Conservation (phyloP, 2,329 filamentous ascomycete genomes). For the Corinectria fuckeliana region DNA sequence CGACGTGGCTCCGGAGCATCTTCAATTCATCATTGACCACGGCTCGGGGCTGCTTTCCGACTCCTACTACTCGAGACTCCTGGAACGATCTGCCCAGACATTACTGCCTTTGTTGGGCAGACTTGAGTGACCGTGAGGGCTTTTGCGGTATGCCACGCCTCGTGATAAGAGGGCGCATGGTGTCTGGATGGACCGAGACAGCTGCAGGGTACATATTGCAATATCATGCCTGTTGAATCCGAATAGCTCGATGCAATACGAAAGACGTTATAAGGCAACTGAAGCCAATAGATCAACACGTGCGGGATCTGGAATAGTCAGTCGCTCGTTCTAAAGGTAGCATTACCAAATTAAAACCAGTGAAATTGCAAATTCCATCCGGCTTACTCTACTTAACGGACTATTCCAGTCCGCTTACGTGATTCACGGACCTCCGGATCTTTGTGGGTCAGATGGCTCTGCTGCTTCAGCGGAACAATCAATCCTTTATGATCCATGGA, state of each 20-base stretch:
- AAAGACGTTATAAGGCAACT: too few relatives aligned
- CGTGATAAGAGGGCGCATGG: too few relatives aligned
- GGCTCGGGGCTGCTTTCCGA: conserved; percentile 23
- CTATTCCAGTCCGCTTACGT: not conserved
- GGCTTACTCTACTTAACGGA: not conserved
- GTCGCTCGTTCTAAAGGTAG: too few relatives aligned
- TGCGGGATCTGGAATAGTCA: too few relatives aligned
- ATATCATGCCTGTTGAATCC: too few relatives aligned
- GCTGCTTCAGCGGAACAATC: not conserved
- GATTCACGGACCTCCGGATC: not conserved
- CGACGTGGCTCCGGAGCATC: conserved; percentile 19
- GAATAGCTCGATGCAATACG: too few relatives aligned
- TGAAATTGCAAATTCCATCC: not conserved
- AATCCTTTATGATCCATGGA: conserved; percentile 9
- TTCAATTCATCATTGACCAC: conserved; percentile 29
- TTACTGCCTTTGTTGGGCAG: conserved; percentile 9
- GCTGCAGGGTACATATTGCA: too few relatives aligned
- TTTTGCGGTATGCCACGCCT: too few relatives aligned
- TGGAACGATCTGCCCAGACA: conserved; percentile 18
- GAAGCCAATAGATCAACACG: not conserved
- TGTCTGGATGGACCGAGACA: too few relatives aligned
- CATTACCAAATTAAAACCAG: too few relatives aligned
- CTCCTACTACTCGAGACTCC: conserved; percentile 19
- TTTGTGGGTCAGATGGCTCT: not conserved
- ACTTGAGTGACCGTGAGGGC: not conserved